Conservation (phyloP, 805 yeast species). For the Yamadazyma sp. region DNA sequence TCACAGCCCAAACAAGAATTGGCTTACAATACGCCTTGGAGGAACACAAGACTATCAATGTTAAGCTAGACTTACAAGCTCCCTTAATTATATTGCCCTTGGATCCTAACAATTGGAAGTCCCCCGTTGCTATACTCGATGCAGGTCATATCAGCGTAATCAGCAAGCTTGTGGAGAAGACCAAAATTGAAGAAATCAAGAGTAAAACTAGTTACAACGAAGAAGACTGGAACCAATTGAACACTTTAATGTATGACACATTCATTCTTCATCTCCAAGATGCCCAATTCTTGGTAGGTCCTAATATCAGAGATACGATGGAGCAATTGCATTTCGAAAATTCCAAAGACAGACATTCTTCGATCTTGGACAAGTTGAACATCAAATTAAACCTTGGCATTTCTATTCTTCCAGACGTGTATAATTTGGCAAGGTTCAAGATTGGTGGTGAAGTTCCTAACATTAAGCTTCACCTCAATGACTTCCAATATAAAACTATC, state of each 20-base stretch:
- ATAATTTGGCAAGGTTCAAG: slow-evolving; percentile 67
- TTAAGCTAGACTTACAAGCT: slow-evolving; percentile 87
- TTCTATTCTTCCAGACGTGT: slow-evolving; percentile 81
- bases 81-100: slow-evolving; percentile 87
- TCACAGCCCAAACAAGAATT: slow-evolving; percentile 83
- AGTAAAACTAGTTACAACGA: slow-evolving; percentile 55
- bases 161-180: slow-evolving; percentile 76
- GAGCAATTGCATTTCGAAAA: slow-evolving; percentile 56
- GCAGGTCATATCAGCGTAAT: slow-evolving; percentile 90
- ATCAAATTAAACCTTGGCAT: slow-evolving; percentile 74
- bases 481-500: slow-evolving; percentile 84
- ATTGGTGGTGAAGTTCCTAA: slow-evolving; percentile 77
- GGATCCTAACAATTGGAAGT: slow-evolving; percentile 71
- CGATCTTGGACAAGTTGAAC: slow-evolving; percentile 73
- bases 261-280: slow-evolving; percentile 75
- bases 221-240: slow-evolving; percentile 75
- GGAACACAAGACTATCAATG: slow-evolving; percentile 87
- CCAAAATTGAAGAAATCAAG: slow-evolving; percentile 66
- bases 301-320: slow-evolving; percentile 74
- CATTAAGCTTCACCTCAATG: slow-evolving; percentile 72
- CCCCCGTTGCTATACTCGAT: slow-evolving; percentile 90
- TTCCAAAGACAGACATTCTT: slow-evolving; percentile 44
- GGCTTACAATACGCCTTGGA: slow-evolving; percentile 92
- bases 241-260: slow-evolving; percentile 84
- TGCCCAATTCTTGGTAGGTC: slow-evolving; percentile 86